Evolutionary conservation across 768 basidiomycete species (phyloP).

Genomic region (Tephrocybe sp.): DNA sequence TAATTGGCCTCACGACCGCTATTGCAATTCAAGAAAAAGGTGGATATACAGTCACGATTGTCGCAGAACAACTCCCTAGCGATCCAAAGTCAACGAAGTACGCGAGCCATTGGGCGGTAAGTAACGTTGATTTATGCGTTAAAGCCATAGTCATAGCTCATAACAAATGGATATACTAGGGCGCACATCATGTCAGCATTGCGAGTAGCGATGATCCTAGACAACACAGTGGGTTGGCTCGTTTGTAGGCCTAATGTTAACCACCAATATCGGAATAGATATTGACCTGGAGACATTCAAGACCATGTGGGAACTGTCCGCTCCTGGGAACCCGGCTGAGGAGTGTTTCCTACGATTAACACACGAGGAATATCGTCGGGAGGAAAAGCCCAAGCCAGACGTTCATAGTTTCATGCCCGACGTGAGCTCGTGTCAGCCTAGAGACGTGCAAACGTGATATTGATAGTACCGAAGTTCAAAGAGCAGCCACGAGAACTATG

Average conservation of each 20-base stretch:
- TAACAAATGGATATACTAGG: slow-evolving; percentile 45
- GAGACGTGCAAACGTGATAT: not conserved
- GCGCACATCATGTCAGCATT: slow-evolving; percentile 73
- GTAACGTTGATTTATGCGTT: slow-evolving; percentile 17
- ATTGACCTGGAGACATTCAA: slow-evolving; percentile 70
- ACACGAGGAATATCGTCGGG: slow-evolving; percentile 57
- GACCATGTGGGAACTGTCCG: slow-evolving; percentile 68
- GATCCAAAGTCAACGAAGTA: slow-evolving; percentile 68
- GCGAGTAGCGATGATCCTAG: slow-evolving; percentile 41
- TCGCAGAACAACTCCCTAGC: slow-evolving; percentile 67
- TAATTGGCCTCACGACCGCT: slow-evolving; percentile 74
- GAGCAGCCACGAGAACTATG: slow-evolving; percentile 32
- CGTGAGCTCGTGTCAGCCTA: slow-evolving; percentile 29
- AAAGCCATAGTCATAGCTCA: not conserved
- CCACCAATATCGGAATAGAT: slow-evolving; percentile 31
- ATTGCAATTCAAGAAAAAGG: slow-evolving; percentile 61
- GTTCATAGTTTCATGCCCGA: slow-evolving; percentile 50
- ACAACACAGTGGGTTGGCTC: slow-evolving; percentile 43
- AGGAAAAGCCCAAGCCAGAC: slow-evolving; percentile 34
- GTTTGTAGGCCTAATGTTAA: not conserved
- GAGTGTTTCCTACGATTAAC: slow-evolving; percentile 61
- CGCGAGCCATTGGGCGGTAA: slow-evolving; percentile 80
- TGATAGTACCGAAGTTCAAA: slow-evolving; percentile 20
- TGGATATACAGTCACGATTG: slow-evolving; percentile 59
- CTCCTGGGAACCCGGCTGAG: slow-evolving; percentile 49